phyloP scores from a whole-genome alignment of 2,329 filamentous ascomycete genomes.

The Pyricularia grisea region DNA sequence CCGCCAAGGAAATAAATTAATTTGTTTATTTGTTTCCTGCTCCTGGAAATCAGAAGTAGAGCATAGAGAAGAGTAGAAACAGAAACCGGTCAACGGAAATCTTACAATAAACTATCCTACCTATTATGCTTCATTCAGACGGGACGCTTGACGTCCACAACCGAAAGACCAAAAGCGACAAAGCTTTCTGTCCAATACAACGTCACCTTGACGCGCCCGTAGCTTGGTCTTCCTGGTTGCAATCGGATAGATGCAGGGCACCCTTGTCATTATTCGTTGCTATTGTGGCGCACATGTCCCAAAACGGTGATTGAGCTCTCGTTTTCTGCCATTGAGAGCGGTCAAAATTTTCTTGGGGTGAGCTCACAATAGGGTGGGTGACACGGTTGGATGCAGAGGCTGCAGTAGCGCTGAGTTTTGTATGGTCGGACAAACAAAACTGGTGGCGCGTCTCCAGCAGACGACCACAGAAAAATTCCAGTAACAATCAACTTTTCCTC shows the following conservation, averaged over 20 bases:
- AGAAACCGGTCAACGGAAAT: neutral
- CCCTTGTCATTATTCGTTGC: neutral
- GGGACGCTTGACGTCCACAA: neutral
- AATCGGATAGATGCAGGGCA: neutral
- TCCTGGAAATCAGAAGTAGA: neutral
- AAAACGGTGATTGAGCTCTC: conserved; percentile 1
- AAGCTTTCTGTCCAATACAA: neutral
- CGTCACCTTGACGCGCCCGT: neutral
- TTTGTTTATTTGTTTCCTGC: neutral
- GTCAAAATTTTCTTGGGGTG: conserved; percentile 2
- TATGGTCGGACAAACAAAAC: conserved; percentile 1
- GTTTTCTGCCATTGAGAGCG: neutral
- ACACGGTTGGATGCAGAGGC: neutral
- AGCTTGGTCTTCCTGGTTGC: neutral
- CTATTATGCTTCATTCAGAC: neutral
- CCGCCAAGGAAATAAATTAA: neutral
- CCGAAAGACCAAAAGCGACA: neutral
- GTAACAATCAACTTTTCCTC: neutral
- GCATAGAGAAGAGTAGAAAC: neutral
- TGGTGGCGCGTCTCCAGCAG: neutral
- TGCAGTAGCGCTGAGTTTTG: neutral
- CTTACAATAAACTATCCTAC: neutral
- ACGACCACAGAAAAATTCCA: conserved; percentile 1
- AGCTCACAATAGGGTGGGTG: neutral
- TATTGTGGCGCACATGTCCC: neutral